phyloP scores from a whole-genome alignment of 768 basidiomycete genomes.

The Galerina sulciceps region DNA sequence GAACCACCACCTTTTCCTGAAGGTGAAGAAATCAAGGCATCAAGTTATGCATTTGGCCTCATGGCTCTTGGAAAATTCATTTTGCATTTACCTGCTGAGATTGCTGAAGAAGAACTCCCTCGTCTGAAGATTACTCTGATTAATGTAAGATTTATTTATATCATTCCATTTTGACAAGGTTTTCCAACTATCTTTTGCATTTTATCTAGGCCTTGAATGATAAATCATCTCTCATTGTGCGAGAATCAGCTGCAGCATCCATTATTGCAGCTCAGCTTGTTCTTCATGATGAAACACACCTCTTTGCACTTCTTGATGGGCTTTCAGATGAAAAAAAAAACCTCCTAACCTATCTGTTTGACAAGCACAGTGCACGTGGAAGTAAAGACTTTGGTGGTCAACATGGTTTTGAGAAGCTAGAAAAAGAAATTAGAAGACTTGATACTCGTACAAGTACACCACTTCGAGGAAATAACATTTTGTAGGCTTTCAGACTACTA shows the following conservation, averaged over 20 bases:
- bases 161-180: neutral
- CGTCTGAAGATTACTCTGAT: slow-evolving; percentile 74
- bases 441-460: slow-evolving; percentile 83
- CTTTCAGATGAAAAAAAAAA: slow-evolving; percentile 93
- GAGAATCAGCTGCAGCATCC: slow-evolving; percentile 81
- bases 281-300: slow-evolving; percentile 79
- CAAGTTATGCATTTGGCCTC: slow-evolving; percentile 81
- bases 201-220: slow-evolving; percentile 70
- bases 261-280: slow-evolving; percentile 87
- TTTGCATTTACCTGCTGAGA: slow-evolving; percentile 77
- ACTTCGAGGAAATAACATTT: slow-evolving; percentile 34
- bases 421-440: slow-evolving; percentile 80
- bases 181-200: slow-evolving; percentile 3
- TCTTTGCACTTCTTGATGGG: slow-evolving; percentile 81
- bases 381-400: slow-evolving; percentile 35
- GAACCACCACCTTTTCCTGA: slow-evolving; percentile 47
- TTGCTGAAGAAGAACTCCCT: slow-evolving; percentile 87
- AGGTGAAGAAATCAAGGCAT: slow-evolving; percentile 58
- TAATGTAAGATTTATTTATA: slow-evolving; percentile 47
- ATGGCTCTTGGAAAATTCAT: slow-evolving; percentile 86
- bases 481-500: neutral
- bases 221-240: slow-evolving; percentile 71
- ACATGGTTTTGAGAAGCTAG: slow-evolving; percentile 69
- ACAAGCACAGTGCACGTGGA: slow-evolving; percentile 81
- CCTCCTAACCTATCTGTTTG: slow-evolving; percentile 85